Evolutionary conservation across 768 basidiomycete genomes (phyloP), one percentile per base, ranked within the genome.

Genomic region (Naematelia encephala): DNA sequence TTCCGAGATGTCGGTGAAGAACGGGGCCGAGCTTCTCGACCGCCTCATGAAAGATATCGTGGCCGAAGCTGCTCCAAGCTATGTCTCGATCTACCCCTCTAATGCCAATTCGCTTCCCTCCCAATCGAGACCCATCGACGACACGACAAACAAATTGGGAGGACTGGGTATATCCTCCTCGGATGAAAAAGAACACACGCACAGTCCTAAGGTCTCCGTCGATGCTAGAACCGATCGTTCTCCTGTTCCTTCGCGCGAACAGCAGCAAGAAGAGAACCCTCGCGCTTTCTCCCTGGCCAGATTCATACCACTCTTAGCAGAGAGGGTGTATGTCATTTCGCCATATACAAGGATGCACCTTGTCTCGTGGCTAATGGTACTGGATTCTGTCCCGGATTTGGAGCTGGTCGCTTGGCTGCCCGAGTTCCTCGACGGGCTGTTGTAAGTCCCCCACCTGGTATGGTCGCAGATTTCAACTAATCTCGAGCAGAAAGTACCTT

Each of bases 1-100:
- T 76, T 88, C 91, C 0, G 94, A 98, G 67, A 70, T 90, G 34
- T 94, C 96, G 1, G 94, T 99, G 61, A 94, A 96, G 84, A 98
- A 97, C 70, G 94, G 94, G 1, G 93, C 96, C 1, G 96, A 99
- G 76, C 83, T 99, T 26, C 83, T 98, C 57, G 96, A 99, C 76
- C 85, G 94, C 19, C 83, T 97, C n/a, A 83, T 99, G 67, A 97
- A 98, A 73, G 96, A 99, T 67, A 94, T 97, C 49, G 94, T 98
- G 3, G 88, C 92, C 12, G 96, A 98, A 78, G 90, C 91, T 5
- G 96, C 94, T 1, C 91, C 92, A 0, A 87, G 89, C 30, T 97
- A 96, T 74, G 87, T 96, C 52, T 91, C 92, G 10, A 85, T 89
- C 58, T 89, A 89, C 72, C 64, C 86, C 3, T 60, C 61, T 22